Percentiles rank a stretch among this genome's conserved stretches.
Evolutionary conservation across 805 yeast species (phyloP).

Genomic region (Komagataella ulmi): DNA sequence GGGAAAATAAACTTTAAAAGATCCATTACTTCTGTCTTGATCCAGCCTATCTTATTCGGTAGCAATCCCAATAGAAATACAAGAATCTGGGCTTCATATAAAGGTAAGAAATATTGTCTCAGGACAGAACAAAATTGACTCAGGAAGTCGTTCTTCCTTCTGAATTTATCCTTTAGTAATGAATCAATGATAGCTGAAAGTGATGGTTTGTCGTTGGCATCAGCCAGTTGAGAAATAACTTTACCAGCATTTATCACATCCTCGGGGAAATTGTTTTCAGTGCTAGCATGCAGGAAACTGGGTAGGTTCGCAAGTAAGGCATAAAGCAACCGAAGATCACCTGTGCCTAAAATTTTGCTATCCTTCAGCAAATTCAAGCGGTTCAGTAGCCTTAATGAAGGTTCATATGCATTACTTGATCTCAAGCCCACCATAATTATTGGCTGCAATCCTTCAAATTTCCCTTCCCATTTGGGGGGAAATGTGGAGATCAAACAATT

Average conservation of each 20-base stretch:
- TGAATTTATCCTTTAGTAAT: constrained; percentile 61
- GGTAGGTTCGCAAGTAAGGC: constrained; percentile 75
- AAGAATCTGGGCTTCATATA: constrained; percentile 59
- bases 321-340: constrained; percentile 53
- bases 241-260: constrained; percentile 42
- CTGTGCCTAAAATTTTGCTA: constrained; percentile 67
- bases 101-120: constrained; percentile 57
- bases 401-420: constrained; percentile 69
- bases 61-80: constrained; percentile 68
- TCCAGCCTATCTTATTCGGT: constrained; percentile 67
- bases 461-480: constrained; percentile 94
- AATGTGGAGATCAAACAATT: constrained; percentile 73
- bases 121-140: constrained; percentile 67
- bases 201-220: constrained; percentile 31
- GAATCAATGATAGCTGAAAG: constrained; percentile 67
- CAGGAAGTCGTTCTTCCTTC: constrained; percentile 84
- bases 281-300: constrained; percentile 71
- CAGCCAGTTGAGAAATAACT: constrained; percentile 49
- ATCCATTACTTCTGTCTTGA: constrained; percentile 68
- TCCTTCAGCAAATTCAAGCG: constrained; percentile 52
- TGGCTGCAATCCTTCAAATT: constrained; percentile 78
- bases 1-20: constrained; percentile 66
- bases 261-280: constrained; percentile 31
- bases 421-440: constrained; percentile 72
- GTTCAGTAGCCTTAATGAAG: constrained; percentile 62